Base-by-base conservation (phyloP, 1,284 basidiomycete species). In the Cystobasidium pallidum region DNA sequence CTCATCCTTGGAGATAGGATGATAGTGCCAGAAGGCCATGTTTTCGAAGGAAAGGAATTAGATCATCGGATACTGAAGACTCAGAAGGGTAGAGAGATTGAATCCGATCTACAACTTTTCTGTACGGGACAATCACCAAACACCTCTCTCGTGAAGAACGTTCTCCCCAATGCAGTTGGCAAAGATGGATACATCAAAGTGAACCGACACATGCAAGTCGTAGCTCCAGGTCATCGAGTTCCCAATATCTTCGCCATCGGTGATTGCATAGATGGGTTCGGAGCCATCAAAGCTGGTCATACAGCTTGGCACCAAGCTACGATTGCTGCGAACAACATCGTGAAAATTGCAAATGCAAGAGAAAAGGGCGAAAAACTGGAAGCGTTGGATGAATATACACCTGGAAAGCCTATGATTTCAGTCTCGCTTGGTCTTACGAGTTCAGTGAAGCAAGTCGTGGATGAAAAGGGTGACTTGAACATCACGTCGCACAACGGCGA, bases 61-160 rank as follows among this genome's bases (percentile, higher is more conserved):
- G 72, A 73, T 28, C 64, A 67, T 36, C 54, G 65, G 32, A 63
- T 73, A 67, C 41, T 66, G 21, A 30, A 55, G 8, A 73, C 72
- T 32, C 43, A 73, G 39, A 65, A 65, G 26, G 61, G 61, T 24
- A 30, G 32, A 26, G 24, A 54, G 34, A 61, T 73, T 26, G 72
- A 73, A 45, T 49, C 61, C 2, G 72, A 73, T 41, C 39, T 73
- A 19, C 66, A 90, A 88, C 84, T 91, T 17, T 82, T 89, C 0
- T 91, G 90, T 78, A 91, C 89, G 0, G 90, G 90, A 7, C 89
- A 91, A 80, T 83, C 81, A 43, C 89, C 89, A 21, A 90, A 91
- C 78, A 88, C 88, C 0, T 82, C 80, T 0, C 78, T 91, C 47
- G 81, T 92, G 30, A 80, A 70, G 32, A 77, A 79, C 0, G 82